Base-by-base conservation (phyloP, 176 grass and related monocot species). In the Oryza coarctata region DNA sequence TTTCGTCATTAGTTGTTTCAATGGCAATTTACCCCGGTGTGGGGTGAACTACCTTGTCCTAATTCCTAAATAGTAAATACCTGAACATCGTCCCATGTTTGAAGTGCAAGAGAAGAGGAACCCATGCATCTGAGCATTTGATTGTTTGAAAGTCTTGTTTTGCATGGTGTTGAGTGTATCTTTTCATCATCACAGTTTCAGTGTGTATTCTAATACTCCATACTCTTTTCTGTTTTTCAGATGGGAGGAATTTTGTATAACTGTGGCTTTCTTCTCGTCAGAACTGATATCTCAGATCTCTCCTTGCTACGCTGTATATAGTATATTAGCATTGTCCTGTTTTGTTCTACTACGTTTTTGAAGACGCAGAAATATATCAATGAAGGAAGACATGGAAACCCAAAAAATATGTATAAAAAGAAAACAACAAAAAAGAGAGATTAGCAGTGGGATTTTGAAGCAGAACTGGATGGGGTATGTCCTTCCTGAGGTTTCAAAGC, bases 181-280 rank as follows among this genome's bases (percentile, higher is more conserved):
- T 39, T 10, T 10, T 3, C 38, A 39, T 39, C 6, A 39, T 10
- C 38, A 39, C 8, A 10, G 13, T 63, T 47, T 87, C 30, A 73
- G 26, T 30, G 12, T 20, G 35, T 41, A 7, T 47, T 77, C 58
- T 84, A 67, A 81, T 68, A 38, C 2, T 66, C 15, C 82, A 78
- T 28, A 76, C 69, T 75, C 34, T 64, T 70, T 77, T 60, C 30
- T 35, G 12, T 77, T 88, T 31, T 80, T 60, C 89, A 94, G 92
- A 84, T 62, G 83, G 84, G 44, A 83, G 81, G 23, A 89, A 83
- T 83, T 88, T 91, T 83, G 89, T 91, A 80, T 80, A 91, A 29
- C 83, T 89, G 47, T 89, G 92, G 89, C 89, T 91, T 87, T 84
- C 90, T 84, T 52, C 66, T 89, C n/a, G n/a, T 29, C 83, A 91